Conservation (phyloP, 306 rosid species). For the Gynostemma pentaphyllum region DNA sequence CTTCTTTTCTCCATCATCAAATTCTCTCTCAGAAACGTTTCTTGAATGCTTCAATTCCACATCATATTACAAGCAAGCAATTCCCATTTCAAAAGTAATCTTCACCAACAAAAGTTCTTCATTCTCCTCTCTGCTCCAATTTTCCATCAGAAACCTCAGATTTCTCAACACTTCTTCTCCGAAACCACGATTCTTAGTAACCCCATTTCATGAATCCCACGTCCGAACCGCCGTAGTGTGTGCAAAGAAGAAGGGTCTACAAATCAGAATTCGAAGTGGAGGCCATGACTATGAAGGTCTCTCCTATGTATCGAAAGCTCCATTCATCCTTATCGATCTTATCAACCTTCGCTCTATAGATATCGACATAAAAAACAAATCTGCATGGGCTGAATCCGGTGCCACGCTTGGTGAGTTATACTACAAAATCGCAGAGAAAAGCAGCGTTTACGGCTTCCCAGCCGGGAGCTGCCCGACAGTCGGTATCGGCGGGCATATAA, state of each 20-base stretch:
- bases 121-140: background rate
- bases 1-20: background rate
- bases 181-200: slow-evolving; percentile 33
- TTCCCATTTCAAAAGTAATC: background rate
- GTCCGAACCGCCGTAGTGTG: slow-evolving; percentile 25
- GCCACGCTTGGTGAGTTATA: slow-evolving; percentile 23
- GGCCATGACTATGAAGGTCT: slow-evolving; percentile 36
- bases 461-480: slow-evolving; percentile 25
- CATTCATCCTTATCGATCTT: slow-evolving; percentile 19
- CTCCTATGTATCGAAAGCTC: slow-evolving; percentile 20
- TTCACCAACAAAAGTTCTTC: slow-evolving; percentile 5
- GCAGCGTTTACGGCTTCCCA: slow-evolving; percentile 19
- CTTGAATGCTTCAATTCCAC: background rate
- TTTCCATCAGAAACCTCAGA: slow-evolving; percentile 5
- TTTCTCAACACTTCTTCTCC: slow-evolving; percentile 17
- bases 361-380: slow-evolving; percentile 3
- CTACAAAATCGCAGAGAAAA: slow-evolving; percentile 19
- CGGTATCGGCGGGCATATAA: slow-evolving; percentile 19
- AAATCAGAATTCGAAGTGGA: slow-evolving; percentile 16
- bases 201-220: slow-evolving; percentile 20
- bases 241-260: slow-evolving; percentile 8
- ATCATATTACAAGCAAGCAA: background rate
- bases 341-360: slow-evolving; percentile 13
- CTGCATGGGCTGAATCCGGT: slow-evolving; percentile 11
- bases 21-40: background rate